Base-by-base conservation (phyloP, 345 rosid genomes). In the Acer yangbiense region DNA sequence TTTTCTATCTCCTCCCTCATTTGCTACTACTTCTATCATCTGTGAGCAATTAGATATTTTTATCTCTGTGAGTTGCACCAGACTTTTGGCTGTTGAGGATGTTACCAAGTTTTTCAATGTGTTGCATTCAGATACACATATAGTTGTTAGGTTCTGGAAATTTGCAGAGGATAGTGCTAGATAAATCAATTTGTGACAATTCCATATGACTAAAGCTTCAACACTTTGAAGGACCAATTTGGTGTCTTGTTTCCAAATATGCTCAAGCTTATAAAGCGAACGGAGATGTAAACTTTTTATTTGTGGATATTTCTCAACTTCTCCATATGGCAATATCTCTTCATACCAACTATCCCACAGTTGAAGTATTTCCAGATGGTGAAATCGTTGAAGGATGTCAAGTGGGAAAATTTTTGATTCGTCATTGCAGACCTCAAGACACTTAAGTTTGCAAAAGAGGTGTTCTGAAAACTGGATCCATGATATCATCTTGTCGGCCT, bases 181-280 rank as follows among this genome's bases (percentile, higher is more conserved):
- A 21, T 6, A 35, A 32, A 35, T 61, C 72, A 72, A 25, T 27
- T 27, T 27, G 27, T 27, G 0, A 27, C 76, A 65, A 0, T 25
- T 1, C 29, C 7, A 11, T 16, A 65, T 67, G 52, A 58, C 73
- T 16, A 79, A 46, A 2, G 9, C 23, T 29, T 67, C 81, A 57
- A 78, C 61, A 79, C 73, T 78, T 8, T 50, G 69, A 57, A 57
- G 18, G 17, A 46, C 29, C 2, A 9, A 4, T 67, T 20, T 65
- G 3, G n/a, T 35, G 17, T 67, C 65, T 35, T 75, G 62, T 21
- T 58, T 44, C 87, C 82, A 76, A n/a, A 43, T 39, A 4, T 64
- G 11, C 57, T 20, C 58, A 43, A 73, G 46, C 48, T 57, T 9
- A 43, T 17, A 21, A 8, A 83, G 69, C 0, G 0, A 0, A 3